Base-by-base conservation (phyloP, 495 filamentous ascomycete genomes). In the Aspergillus incahuasiensis region DNA sequence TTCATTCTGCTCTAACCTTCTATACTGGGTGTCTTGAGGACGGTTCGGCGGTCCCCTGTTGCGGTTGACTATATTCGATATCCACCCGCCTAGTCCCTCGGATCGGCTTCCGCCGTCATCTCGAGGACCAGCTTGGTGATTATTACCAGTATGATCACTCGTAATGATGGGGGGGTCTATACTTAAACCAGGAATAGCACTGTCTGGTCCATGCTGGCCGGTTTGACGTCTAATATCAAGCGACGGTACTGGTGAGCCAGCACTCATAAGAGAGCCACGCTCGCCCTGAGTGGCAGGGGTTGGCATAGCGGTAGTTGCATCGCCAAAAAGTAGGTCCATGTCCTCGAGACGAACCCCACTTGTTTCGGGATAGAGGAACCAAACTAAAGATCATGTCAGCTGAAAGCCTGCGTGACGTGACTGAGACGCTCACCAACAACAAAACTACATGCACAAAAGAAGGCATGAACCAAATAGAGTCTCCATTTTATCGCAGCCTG, bases 341-440 rank as follows among this genome's bases (percentile, higher is more conserved):
- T 98, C 95, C 73, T 98, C 94, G 57, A 98, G 79, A 57, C 91
- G 85, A 61, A 98, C 86, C 56, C 92, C 92, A 62, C 90, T 90
- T 0, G 94, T 98, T 73, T 98, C 94, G 20, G 94, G 94, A 66
- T 98, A 98, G 55, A 96, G 78, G 69, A 97, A 97, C 68, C 90
- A 98, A 20, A 98, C 94, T 96, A 57, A 28, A 32, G n/a, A n/a
- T 21, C 52, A 58, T 73, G 67, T 52, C 49, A 30, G 28, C 41
- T 15, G 52, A 49, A 46, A 50, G 22, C 15, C 4, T 5, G 18
- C 5, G 4, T n/a, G 32, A 16, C 22, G 1, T 21, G 22, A 35
- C 20, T 19, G 47, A 19, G 44, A 25, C 13, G 79, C 91, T 80
- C 79, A 97, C 92, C 94, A 75, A 97, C 81, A 54, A 98, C 88